These are phyloP conservation scores for Leccinum subgranulosum DNA, from an alignment of 768 basidiomycete genomes.

Conservation along the genomic window DNA sequence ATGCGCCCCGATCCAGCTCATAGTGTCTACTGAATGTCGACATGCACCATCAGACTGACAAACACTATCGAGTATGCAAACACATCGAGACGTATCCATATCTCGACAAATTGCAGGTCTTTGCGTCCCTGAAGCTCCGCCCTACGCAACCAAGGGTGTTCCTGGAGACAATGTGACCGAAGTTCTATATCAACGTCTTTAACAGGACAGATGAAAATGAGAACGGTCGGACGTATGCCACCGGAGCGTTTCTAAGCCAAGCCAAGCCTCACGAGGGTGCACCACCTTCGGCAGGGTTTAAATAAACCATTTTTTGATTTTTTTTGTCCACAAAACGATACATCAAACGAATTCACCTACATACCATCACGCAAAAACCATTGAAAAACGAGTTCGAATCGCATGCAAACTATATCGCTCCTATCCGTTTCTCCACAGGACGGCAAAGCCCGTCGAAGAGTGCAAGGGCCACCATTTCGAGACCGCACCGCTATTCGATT, in stretches of 20 bases:
- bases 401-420: background rate
- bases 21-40: background rate
- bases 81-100: background rate
- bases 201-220: background rate
- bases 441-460: background rate
- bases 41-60: background rate
- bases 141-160: background rate
- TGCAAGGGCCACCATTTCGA: background rate
- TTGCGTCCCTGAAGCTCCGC: background rate
- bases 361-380: background rate
- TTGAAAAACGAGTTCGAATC: background rate
- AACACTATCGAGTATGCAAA: background rate
- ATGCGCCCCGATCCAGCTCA: background rate
- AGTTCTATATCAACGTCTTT: background rate
- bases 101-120: background rate
- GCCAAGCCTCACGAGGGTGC: background rate
- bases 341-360: background rate
- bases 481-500: background rate
- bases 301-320: background rate
- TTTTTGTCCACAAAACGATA: background rate
- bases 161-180: background rate
- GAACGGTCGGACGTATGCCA: background rate
- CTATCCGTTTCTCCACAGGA: background rate
- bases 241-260: too few relatives aligned
- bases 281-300: background rate